phyloP scores from a whole-genome alignment of 1,139 yeast genomes.

The Blastobotrys elegans region DNA sequence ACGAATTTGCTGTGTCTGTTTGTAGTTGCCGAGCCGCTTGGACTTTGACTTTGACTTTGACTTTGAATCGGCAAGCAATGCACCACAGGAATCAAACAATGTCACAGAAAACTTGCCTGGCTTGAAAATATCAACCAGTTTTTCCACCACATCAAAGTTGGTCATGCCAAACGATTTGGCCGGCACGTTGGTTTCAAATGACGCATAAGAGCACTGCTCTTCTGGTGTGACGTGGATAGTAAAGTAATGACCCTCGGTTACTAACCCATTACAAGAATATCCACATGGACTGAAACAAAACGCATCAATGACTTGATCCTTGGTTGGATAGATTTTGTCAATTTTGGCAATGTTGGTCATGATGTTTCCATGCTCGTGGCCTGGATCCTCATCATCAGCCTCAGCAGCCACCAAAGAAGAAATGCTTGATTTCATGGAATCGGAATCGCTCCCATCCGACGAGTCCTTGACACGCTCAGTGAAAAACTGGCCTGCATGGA shows the following conservation, averaged over 20 bases:
- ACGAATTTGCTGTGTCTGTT: slow-evolving; percentile 59
- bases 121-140: slow-evolving; percentile 58
- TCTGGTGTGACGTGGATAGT: slow-evolving; percentile 96
- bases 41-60: no score
- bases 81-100: slow-evolving; percentile 41
- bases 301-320: slow-evolving; percentile 53
- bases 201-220: slow-evolving; percentile 89
- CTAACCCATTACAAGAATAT: slow-evolving; percentile 78
- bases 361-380: slow-evolving; percentile 67
- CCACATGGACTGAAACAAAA: slow-evolving; percentile 97
- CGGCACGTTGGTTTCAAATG: slow-evolving; percentile 84
- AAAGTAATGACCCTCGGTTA: slow-evolving; percentile 60
- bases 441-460: slow-evolving; percentile 13
- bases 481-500: slow-evolving; percentile 56
- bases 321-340: slow-evolving; percentile 50
- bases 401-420: slow-evolving; percentile 38
- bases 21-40: slow-evolving; percentile 45
- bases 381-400: slow-evolving; percentile 59
- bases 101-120: slow-evolving; percentile 79
- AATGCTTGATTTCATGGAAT: slow-evolving; percentile 19
- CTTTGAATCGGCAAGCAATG: background rate
- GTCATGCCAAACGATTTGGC: slow-evolving; percentile 41
- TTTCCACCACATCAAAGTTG: slow-evolving; percentile 46
- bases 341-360: slow-evolving; percentile 61
- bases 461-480: slow-evolving; percentile 46